These are phyloP conservation scores for Orbilia oligospora DNA, from an alignment of 2,329 filamentous ascomycete genomes.

Conservation along the genomic window DNA sequence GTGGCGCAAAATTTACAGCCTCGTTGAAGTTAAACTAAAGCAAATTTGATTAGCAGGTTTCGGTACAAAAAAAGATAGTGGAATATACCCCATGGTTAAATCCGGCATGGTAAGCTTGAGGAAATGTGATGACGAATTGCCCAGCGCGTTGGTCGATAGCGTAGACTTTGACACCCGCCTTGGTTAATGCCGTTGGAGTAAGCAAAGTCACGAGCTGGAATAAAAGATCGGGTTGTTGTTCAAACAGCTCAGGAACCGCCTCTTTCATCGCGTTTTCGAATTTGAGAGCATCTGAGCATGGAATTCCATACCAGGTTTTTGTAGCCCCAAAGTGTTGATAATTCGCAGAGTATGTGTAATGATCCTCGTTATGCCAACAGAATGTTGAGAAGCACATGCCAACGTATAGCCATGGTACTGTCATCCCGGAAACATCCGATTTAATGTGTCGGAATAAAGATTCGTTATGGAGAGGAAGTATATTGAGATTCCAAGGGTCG, in stretches of 20 bases:
- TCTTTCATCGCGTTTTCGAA: conserved; percentile 96
- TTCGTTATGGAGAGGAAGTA: conserved; percentile 89
- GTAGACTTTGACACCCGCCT: conserved; percentile 92
- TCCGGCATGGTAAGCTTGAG: conserved; percentile 95
- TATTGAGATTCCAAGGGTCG: conserved; percentile 96
- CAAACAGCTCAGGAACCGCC: conserved; percentile 94
- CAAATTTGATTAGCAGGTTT: conserved; percentile 22
- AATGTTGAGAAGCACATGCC: conserved; percentile 99
- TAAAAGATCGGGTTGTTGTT: conserved; percentile 93
- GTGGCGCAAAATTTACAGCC: conserved; percentile 96
- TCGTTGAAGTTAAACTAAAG: conserved; percentile 94
- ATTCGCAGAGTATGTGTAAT: conserved; percentile 97
- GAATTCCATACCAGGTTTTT: conserved; percentile 99
- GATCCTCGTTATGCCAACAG: conserved; percentile 99
- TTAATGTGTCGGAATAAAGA: conserved; percentile 98
- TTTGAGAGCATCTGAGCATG: conserved; percentile 90
- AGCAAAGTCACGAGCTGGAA: conserved; percentile 98
- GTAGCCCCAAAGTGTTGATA: conserved; percentile 98
- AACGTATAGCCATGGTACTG: conserved; percentile 98
- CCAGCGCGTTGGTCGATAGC: conserved; percentile 96
- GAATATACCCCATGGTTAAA: conserved; percentile 83
- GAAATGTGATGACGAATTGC: conserved; percentile 96
- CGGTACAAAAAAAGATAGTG: neutral
- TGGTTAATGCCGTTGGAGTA: conserved; percentile 91
- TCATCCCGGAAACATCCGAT: conserved; percentile 98